These are phyloP conservation scores for Mucor indicus DNA, from an alignment of 371 early-diverging fungal genomes.

Conservation along the genomic window DNA sequence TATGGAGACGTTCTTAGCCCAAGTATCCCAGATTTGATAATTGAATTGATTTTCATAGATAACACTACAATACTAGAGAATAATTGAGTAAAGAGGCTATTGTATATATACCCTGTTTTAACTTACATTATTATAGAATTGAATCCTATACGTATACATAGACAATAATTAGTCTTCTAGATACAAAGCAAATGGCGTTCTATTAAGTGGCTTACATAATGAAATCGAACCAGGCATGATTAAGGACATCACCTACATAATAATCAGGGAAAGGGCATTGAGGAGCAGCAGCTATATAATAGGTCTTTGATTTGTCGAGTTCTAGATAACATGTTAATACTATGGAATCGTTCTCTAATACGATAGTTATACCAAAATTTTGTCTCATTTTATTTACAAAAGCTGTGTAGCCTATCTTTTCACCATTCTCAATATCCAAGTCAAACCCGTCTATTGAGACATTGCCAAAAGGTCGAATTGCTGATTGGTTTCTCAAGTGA, in stretches of 20 bases:
- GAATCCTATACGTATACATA: conserved; percentile 13
- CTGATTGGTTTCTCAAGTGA: conserved; percentile 3
- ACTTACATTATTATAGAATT: conserved; percentile 24
- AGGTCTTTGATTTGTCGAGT: conserved; percentile 28
- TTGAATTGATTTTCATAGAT: conserved; percentile 23
- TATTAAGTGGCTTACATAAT: conserved; percentile 18
- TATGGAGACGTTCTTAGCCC: conserved; percentile 57
- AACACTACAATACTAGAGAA: conserved; percentile 21
- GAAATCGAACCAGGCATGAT: conserved; percentile 47
- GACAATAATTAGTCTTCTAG: too few species aligned
- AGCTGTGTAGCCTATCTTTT: conserved; percentile 50
- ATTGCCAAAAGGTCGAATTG: conserved; percentile 61
- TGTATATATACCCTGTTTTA: not conserved
- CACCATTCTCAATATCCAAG: conserved; percentile 69
- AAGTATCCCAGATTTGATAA: conserved; percentile 58
- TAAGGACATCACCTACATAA: conserved; percentile 42
- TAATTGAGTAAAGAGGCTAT: not conserved
- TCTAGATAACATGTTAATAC: conserved; percentile 4
- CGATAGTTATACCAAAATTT: conserved; percentile 19
- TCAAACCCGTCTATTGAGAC: conserved; percentile 69
- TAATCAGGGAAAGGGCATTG: conserved; percentile 59
- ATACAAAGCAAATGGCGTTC: not conserved
- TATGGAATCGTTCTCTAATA: not conserved
- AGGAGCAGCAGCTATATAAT: conserved; percentile 54
- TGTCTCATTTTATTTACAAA: conserved; percentile 44